A percentile compares a stretch with the other conserved stretches of the same genome.
Evolutionary conservation across 2,329 filamentous ascomycete species (phyloP).

Genomic region (Pseudodiploospora longispora): DNA sequence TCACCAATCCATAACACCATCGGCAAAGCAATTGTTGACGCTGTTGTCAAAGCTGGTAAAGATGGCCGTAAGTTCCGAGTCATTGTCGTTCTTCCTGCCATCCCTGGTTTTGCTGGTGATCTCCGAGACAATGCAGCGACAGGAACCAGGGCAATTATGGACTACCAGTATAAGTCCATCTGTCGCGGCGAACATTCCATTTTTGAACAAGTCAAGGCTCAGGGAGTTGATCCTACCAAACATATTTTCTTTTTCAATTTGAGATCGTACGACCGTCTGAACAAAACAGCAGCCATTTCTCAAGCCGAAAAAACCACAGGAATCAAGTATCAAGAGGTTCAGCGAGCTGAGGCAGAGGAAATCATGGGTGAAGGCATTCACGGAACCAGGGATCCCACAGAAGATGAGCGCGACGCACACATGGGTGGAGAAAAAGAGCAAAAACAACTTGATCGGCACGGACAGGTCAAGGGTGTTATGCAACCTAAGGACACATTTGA

Average conservation of each 20-base stretch:
- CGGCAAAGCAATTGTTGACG: conserved; percentile 83
- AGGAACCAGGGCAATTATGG: conserved; percentile 92
- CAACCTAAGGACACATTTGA: conserved; percentile 48
- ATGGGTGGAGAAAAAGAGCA: conserved; percentile 35
- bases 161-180: conserved; percentile 97
- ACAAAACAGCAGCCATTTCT: conserved; percentile 66
- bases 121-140: conserved; percentile 73
- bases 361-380: conserved; percentile 73
- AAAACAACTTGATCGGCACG: conserved; percentile 21
- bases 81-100: conserved; percentile 81
- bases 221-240: conserved; percentile 68
- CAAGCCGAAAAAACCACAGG: conserved; percentile 74
- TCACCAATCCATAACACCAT: conserved; percentile 80
- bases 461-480: conserved; percentile 21
- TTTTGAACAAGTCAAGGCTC: conserved; percentile 62
- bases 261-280: conserved; percentile 84
- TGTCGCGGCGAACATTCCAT: conserved; percentile 88
- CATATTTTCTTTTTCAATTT: conserved; percentile 94
- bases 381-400: conserved; percentile 36
- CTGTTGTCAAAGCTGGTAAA: conserved; percentile 70
- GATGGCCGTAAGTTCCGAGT: conserved; percentile 83
- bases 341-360: conserved; percentile 80
- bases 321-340: conserved; percentile 76
- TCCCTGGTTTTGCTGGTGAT: conserved; percentile 92
- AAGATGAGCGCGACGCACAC: conserved; percentile 36